These are phyloP conservation scores for Pseudonitzschia delicatissima DNA, from an alignment of 108 stramenopile species.

Conservation along the genomic window DNA sequence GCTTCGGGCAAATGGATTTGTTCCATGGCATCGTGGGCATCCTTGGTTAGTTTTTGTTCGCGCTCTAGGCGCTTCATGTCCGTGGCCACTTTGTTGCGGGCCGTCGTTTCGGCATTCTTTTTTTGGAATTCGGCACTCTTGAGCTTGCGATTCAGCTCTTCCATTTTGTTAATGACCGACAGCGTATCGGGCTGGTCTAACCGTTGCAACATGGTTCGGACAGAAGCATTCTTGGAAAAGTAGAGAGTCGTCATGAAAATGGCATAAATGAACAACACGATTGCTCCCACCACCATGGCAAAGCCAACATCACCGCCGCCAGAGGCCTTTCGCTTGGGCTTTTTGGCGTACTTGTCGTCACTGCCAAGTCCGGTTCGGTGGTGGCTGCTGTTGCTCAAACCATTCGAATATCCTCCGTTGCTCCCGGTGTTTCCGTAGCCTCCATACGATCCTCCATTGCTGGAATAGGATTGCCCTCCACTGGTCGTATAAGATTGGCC, in stretches of 20 bases:
- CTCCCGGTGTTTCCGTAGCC: neutral
- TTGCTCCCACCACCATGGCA: neutral
- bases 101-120: neutral
- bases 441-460: neutral
- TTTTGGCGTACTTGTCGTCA: neutral
- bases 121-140: neutral
- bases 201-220: neutral
- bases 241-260: conserved; percentile 1
- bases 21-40: conserved; percentile 14
- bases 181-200: neutral
- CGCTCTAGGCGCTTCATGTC: conserved; percentile 6
- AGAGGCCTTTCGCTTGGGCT: neutral
- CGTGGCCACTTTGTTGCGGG: neutral
- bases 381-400: neutral
- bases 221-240: neutral
- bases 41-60: conserved; percentile 10
- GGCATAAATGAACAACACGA: neutral
- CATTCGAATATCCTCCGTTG: neutral
- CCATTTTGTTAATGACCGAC: neutral
- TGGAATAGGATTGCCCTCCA: neutral
- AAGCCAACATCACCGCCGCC: neutral
- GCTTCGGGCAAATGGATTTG: conserved; percentile 22
- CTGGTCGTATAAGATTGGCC: no score
- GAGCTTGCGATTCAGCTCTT: neutral
- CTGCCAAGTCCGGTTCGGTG: neutral